These are phyloP conservation scores for Carex scoparia DNA, from an alignment of 176 grass and related monocot species.

Conservation along the genomic window DNA sequence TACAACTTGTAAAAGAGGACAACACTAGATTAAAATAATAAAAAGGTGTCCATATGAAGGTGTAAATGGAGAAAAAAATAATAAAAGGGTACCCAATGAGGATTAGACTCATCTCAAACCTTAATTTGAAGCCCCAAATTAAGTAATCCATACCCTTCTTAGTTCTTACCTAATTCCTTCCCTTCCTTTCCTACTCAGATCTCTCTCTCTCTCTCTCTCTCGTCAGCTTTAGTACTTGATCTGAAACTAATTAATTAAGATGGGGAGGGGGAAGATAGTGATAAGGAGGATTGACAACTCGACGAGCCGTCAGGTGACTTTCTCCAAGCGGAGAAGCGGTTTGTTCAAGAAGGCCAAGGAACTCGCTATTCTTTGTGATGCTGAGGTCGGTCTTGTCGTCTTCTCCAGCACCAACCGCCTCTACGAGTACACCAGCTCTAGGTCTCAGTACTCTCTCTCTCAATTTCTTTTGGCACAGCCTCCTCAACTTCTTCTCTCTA, in stretches of 20 bases:
- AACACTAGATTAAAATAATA: neutral
- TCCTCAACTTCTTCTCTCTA: neutral
- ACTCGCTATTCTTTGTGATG: conserved; percentile 80
- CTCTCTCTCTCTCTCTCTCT: neutral
- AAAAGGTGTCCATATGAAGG: neutral
- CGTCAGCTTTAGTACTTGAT: neutral
- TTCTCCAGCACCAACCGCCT: conserved; percentile 86
- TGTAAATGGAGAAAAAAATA: neutral
- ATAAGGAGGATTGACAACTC: conserved; percentile 91
- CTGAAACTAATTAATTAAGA: conserved; percentile 14
- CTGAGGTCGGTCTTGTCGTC: conserved; percentile 82
- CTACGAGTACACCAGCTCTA: conserved; percentile 71
- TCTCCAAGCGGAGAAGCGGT: conserved; percentile 73
- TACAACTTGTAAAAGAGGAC: neutral
- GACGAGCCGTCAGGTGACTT: conserved; percentile 84
- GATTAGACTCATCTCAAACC: too few species aligned
- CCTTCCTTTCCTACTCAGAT: conserved; percentile 21
- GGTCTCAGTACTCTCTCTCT: conserved; percentile 30
- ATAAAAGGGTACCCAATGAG: too few species aligned
- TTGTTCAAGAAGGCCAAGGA: conserved; percentile 93
- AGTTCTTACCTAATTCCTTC: neutral
- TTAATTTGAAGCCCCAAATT: conserved; percentile 19
- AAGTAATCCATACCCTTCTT: neutral
- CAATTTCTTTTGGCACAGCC: neutral
- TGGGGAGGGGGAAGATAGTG: conserved; percentile 84